These are phyloP conservation scores for Neurospora intermedia DNA, from an alignment of 495 filamentous ascomycete species.

Conservation along the genomic window DNA sequence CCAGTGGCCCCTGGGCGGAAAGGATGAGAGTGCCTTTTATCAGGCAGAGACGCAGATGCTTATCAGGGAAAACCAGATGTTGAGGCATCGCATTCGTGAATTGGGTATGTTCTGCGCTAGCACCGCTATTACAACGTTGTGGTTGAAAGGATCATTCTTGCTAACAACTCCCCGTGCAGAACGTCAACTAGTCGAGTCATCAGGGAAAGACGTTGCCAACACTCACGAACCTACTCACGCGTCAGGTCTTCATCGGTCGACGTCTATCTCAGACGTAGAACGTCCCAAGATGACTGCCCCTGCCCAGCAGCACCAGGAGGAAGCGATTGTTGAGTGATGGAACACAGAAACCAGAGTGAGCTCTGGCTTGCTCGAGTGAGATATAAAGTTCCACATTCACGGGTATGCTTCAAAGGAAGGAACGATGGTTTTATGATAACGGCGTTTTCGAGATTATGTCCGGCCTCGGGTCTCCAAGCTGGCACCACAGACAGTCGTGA, in stretches of 20 bases:
- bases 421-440: not conserved
- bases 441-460: not conserved
- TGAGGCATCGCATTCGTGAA: conserved; percentile 74
- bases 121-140: too few relatives aligned
- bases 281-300: not conserved
- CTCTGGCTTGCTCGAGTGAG: not conserved
- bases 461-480: not conserved
- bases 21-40: conserved; percentile 80
- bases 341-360: not conserved
- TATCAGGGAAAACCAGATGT: conserved; percentile 86
- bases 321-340: not conserved
- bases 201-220: not conserved
- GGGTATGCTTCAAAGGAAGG: not conserved
- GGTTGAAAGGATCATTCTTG: not conserved
- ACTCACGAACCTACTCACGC: conserved; percentile 1
- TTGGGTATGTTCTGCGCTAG: conserved; percentile 38
- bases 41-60: conserved; percentile 86
- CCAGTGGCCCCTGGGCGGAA: conserved; percentile 32
- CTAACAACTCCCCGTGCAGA: not conserved
- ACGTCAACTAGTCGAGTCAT: not conserved
- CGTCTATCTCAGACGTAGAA: conserved; percentile 2
- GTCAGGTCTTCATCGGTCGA: conserved; percentile 1
- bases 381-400: not conserved
- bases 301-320: not conserved
- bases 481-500: not conserved